Conservation (phyloP, 179 eudicot species). For the Carnegiea gigantea region DNA sequence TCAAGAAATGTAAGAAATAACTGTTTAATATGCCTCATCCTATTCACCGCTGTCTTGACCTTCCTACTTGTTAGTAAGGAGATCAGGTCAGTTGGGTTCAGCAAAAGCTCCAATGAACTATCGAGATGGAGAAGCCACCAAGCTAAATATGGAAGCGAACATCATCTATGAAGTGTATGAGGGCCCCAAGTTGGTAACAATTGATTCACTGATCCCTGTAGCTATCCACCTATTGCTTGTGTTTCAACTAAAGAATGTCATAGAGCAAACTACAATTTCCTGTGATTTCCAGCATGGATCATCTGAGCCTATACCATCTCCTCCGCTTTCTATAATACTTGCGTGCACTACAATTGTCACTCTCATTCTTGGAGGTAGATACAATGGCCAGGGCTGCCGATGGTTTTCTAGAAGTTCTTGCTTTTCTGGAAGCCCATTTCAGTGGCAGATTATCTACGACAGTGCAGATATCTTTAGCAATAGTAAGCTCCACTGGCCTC, state of each 20-base stretch:
- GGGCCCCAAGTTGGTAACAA: background rate
- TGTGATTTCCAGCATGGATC: background rate
- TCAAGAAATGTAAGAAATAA: background rate
- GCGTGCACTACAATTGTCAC: slow-evolving; percentile 18
- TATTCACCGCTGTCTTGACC: background rate
- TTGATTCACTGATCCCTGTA: background rate
- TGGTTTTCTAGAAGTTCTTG: slow-evolving; percentile 49
- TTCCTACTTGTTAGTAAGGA: background rate
- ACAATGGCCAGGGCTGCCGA: slow-evolving; percentile 27
- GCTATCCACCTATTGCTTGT: background rate
- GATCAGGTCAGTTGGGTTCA: background rate
- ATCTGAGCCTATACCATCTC: slow-evolving; percentile 34
- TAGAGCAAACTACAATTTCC: background rate
- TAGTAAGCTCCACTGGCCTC: slow-evolving; percentile 57
- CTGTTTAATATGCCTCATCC: background rate
- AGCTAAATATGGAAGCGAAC: background rate
- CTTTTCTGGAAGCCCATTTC: slow-evolving; percentile 64
- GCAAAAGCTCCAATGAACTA: background rate
- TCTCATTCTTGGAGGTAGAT: slow-evolving; percentile 30
- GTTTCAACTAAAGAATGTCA: background rate
- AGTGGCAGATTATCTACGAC: slow-evolving; percentile 60
- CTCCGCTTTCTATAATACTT: slow-evolving; percentile 52
- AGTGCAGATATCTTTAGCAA: slow-evolving; percentile 43
- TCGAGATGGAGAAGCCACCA: background rate
- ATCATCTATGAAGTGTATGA: background rate